phyloP scores from a whole-genome alignment of 2,329 filamentous ascomycete species.

The Thelonectria rubi region DNA sequence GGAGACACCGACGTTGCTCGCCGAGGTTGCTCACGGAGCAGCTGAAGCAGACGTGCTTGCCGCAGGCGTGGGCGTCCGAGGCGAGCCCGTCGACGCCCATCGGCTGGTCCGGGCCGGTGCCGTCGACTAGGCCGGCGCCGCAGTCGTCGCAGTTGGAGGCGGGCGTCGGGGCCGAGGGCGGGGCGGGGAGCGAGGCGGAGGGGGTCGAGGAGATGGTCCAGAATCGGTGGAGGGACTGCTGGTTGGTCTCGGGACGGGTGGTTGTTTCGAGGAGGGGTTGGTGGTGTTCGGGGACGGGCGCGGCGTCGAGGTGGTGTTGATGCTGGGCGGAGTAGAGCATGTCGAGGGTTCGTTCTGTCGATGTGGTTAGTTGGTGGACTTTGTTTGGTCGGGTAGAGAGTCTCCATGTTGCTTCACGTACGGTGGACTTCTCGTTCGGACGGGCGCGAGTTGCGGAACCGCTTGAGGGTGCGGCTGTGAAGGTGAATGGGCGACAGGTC shows the following conservation, averaged over 20 bases:
- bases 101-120: conserved; percentile 36
- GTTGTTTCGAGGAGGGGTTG: conserved; percentile 17
- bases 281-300: conserved; percentile 13
- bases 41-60: conserved; percentile 65
- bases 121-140: conserved; percentile 45
- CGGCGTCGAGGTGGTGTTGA: conserved; percentile 27
- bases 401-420: conserved; percentile 48
- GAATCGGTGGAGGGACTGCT: conserved; percentile 68
- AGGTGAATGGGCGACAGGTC: conserved; percentile 54
- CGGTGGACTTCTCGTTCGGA: conserved; percentile 64
- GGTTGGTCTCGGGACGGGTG: conserved; percentile 39
- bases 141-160: conserved; percentile 64
- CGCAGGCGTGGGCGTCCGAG: conserved; percentile 53
- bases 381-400: not conserved
- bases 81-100: conserved; percentile 53
- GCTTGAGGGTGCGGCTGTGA: conserved; percentile 68
- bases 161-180: conserved; percentile 17
- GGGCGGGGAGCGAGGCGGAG: conserved; percentile 37
- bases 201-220: conserved; percentile 62
- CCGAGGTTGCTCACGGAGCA: conserved; percentile 69
- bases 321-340: conserved; percentile 67
- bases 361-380: conserved; percentile 27
- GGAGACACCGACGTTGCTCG: conserved; percentile 61
- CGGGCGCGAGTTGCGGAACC: conserved; percentile 66
- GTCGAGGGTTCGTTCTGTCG: conserved; percentile 63